Base-by-base conservation (phyloP, 192 early-diverging fungal genomes). In the Lunasporangiospora selenospora region DNA sequence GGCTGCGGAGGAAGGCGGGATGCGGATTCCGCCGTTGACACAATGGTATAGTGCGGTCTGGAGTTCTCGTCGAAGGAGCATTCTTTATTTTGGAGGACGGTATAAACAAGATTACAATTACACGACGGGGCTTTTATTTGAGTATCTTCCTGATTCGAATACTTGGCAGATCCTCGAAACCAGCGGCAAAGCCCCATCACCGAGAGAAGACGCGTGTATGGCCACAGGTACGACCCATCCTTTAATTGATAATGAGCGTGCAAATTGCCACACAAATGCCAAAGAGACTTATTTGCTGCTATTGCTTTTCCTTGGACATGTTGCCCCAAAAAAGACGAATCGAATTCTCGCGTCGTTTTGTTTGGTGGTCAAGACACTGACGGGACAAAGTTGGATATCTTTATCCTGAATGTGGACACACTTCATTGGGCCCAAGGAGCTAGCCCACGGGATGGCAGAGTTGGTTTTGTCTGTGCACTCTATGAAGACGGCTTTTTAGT, bases 1-100 rank as follows among this genome's bases (percentile, higher is more conserved):
- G 21, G 18, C 51, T 18, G 8, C 48, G 66, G 58, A 10, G 57
- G 36, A 2, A 26, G 16, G 18, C 33, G 2, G 58, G 58, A n/a
- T n/a, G n/a, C n/a, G n/a, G 1, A 45, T 61, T 15, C 51, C 44
- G 30, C 2, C 43, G n/a, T n/a, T n/a, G 0, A 23, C 50, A 6
- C 57, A 70, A 48, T 59, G 51, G 51, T 70, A 70, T 24, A 16
- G 19, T 0, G 43, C 66, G 4, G 52, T 43, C 5, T 70, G 66
- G 58, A 52, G 43, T 27, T 12, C 26, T 7, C 44, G 21, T 34
- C 52, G 58, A 39, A 29, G 10, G 6, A 70, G 58, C 24, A 55
- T 70, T 40, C n/a, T 70, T 2, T 70, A 70, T 31, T 56, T 70
- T 37, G 57, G 66, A 13, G 66, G 66, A 11, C 41, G 52, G 2